These are phyloP conservation scores for Xylaria sp. DNA, from an alignment of 2,329 filamentous ascomycete genomes.

Conservation along the genomic window DNA sequence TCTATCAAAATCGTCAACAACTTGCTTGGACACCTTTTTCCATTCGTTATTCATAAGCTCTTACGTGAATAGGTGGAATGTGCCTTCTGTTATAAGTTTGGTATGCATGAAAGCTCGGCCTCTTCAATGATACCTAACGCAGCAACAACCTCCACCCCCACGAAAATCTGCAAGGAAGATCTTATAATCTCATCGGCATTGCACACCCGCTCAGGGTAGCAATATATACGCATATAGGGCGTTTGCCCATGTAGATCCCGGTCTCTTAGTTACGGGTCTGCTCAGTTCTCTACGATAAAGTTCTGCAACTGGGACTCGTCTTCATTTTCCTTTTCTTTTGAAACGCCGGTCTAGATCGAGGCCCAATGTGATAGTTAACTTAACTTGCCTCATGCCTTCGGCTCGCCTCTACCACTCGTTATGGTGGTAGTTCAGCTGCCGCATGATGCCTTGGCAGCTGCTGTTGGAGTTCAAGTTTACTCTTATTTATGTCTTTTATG, in stretches of 20 bases:
- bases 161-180: constrained; percentile 32
- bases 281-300: constrained; percentile 13
- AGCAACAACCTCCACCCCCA: constrained; percentile 29
- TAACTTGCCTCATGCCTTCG: constrained; percentile 38
- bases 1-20: neutral
- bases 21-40: neutral
- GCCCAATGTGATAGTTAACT: constrained; percentile 6
- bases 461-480: constrained; percentile 51
- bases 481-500: constrained; percentile 51
- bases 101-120: neutral
- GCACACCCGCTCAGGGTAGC: constrained; percentile 28
- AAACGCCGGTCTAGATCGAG: constrained; percentile 22
- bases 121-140: neutral
- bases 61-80: neutral
- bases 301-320: neutral
- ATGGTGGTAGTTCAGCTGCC: constrained; percentile 54
- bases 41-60: neutral
- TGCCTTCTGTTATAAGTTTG: neutral
- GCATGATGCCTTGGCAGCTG: constrained; percentile 49
- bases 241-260: constrained; percentile 8
- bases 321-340: constrained; percentile 18
- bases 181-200: constrained; percentile 15
- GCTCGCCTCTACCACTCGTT: constrained; percentile 39
- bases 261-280: constrained; percentile 10
- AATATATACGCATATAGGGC: constrained; percentile 10